Base-by-base conservation (phyloP, 352 stramenopile species). In the Elongisporangium anandrum region DNA sequence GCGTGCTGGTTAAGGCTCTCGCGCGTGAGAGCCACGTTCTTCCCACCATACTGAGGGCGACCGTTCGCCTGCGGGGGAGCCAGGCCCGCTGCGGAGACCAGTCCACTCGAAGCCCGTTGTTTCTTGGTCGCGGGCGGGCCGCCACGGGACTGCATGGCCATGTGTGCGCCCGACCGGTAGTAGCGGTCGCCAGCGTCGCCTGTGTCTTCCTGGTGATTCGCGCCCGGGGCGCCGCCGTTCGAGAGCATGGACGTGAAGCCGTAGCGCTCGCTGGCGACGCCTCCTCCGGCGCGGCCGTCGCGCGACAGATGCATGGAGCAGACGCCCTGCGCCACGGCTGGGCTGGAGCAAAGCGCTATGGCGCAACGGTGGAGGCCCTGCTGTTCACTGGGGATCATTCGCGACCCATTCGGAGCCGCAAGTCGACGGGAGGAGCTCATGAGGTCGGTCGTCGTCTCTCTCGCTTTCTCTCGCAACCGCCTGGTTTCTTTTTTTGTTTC, bases 321-420 rank as follows among this genome's bases (percentile, higher is more conserved):
- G 19, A 94, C 81, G 38, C 81, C 80, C 55, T 92, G 74, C 10
- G 84, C 80, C 39, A 90, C 78, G 16, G 84, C 81, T 16, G 85
- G 79, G 63, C 92, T 85, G 9, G 84, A 85, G 73, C 84, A 94
- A 17, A 94, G 66, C 41, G 77, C 80, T 59, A 94, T 85, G 24
- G 77, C 81, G 64, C 84, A 94, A 26, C 84, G 81, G 59, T 92
- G 83, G 21, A 92, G 77, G 26, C 77, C 85, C 69, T 76, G 87
- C 49, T 73, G 69, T 54, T 77, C 68, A 55, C 29, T 24, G 2
- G 29, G 29, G 29, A 13, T 8, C 29, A 41, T 41, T 41, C 29
- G 29, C 29, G 29, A 8, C 5, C 5, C 29, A 41, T 41, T 41
- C 29, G 29, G 29, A 41, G 29, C 29, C 29, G 29, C 29, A 13